Evolutionary conservation across 2,329 filamentous ascomycete species (phyloP), one percentile per base, ranked within the genome.

Genomic region (Coniochaeta sp.): DNA sequence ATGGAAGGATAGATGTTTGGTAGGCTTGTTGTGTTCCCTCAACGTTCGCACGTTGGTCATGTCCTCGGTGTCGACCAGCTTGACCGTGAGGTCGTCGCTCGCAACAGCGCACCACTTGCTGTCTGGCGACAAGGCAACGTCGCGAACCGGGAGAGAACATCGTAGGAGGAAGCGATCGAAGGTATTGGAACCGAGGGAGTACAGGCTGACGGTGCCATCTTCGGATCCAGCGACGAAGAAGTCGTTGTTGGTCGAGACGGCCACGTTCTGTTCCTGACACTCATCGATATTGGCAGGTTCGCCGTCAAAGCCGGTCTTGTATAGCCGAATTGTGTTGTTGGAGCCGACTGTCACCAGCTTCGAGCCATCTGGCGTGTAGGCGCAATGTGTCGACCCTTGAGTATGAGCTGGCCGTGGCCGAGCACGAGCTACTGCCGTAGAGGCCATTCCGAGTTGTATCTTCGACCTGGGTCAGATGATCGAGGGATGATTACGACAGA

Each of bases 161-260:
- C 95, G 87, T 28, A 92, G 83, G 57, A 99, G 83, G 65, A 96
- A 89, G 62, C 88, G 87, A 63, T 96, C 90, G 75, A 96, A 91
- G 30, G 79, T 74, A 68, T 88, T 87, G 2, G 84, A 85, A 60
- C 84, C 81, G 57, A 97, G 81, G n/a, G 89, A 90, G 78, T 96
- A 99, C 67, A 92, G 86, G 78, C 89, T 96, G 68, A 99, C 91
- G n/a, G 89, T 95, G 69, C 96, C 95, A 75, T 98, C 93, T 73
- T 99, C 93, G 22, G 91, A 90, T 30, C 92, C 95, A 63, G 91
- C 87, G 52, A 98, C 85, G 71, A 97, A 96, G 73, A 90, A 92
- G 62, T 89, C 85, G 70, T 93, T 83, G 38, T 86, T 85, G 22
- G 91, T 86, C 32, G 86, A 89, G 24, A 98, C 85, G 34, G 89